Percentiles rank a stretch among this genome's conserved stretches.
Conservation (phyloP, 768 basidiomycete genomes). For the Stropharia rugosoannulata region DNA sequence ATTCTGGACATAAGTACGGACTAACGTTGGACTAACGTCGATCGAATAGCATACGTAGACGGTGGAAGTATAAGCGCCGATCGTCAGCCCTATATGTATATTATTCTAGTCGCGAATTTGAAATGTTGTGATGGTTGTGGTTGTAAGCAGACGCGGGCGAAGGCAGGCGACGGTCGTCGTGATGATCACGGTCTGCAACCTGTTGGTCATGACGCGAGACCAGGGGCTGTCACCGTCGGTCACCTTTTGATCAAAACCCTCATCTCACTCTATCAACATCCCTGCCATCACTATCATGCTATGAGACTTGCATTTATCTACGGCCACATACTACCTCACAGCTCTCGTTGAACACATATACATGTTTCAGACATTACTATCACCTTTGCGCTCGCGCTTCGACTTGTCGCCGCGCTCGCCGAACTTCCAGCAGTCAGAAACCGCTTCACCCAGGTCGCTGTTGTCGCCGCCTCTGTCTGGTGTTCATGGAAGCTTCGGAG, state of each 20-base stretch:
- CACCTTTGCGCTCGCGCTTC: slow-evolving; percentile 57
- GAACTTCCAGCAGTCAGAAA: slow-evolving; percentile 19
- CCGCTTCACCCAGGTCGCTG: slow-evolving; percentile 13
- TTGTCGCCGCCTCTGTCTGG: slow-evolving; percentile 8
- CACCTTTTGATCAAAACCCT: not conserved
- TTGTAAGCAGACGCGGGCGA: no score
- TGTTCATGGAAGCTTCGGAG: slow-evolving; percentile 15
- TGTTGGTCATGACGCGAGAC: not conserved
- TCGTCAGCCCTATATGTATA: no score
- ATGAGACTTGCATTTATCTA: not conserved
- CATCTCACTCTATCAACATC: not conserved
- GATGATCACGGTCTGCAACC: not conserved
- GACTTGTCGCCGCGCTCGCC: slow-evolving; percentile 38
- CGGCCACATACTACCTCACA: not conserved
- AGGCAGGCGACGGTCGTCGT: not conserved
- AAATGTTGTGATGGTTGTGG: no score
- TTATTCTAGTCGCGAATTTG: no score
- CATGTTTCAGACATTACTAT: slow-evolving; percentile 61
- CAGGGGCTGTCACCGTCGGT: not conserved
- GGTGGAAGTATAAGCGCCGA: no score
- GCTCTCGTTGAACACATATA: not conserved
- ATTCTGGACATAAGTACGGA: no score
- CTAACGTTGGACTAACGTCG: no score
- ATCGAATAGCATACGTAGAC: no score
- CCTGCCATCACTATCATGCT: slow-evolving; percentile 3